Evolutionary conservation across 306 rosid genomes (phyloP).

Genomic region (Neltuma alba): DNA sequence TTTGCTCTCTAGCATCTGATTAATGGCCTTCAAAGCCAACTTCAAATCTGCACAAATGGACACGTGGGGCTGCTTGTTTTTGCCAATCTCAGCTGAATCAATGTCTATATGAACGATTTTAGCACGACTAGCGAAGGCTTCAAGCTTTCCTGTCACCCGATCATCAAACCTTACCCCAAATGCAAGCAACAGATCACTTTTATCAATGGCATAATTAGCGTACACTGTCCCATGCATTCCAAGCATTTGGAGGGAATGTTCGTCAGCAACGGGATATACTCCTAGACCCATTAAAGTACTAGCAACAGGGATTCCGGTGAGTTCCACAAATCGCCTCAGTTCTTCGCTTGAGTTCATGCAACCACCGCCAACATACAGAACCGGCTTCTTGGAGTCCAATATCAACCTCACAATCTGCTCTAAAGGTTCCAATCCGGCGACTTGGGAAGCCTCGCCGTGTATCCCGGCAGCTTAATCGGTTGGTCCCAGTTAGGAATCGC

Average conservation of each 20-base stretch:
- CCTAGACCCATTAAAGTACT: slow-evolving; percentile 93
- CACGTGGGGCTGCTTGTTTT: slow-evolving; percentile 90
- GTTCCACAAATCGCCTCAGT: slow-evolving; percentile 62
- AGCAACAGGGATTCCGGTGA: slow-evolving; percentile 80
- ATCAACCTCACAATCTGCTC: slow-evolving; percentile 75
- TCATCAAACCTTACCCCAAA: slow-evolving; percentile 95
- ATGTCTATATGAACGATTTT: slow-evolving; percentile 92
- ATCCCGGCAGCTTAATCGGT: slow-evolving; percentile 65
- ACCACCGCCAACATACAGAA: slow-evolving; percentile 87
- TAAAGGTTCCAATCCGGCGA: slow-evolving; percentile 42
- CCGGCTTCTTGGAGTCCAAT: slow-evolving; percentile 72
- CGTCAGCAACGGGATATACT: too few relatives aligned
- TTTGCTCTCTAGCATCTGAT: slow-evolving; percentile 50
- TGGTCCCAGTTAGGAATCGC: slow-evolving; percentile 77
- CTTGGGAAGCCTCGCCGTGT: slow-evolving; percentile 67
- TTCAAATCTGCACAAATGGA: slow-evolving; percentile 78
- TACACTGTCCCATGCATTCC: slow-evolving; percentile 90
- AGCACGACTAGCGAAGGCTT: slow-evolving; percentile 86
- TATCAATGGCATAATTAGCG: slow-evolving; percentile 90
- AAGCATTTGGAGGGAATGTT: too few relatives aligned
- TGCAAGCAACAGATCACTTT: slow-evolving; percentile 70
- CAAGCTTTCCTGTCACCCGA: slow-evolving; percentile 84
- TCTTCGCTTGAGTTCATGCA: slow-evolving; percentile 77
- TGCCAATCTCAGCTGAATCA: slow-evolving; percentile 90
- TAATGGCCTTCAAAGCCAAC: slow-evolving; percentile 69